Conservation (phyloP, 106 monocot species). For the Allium cepa region DNA sequence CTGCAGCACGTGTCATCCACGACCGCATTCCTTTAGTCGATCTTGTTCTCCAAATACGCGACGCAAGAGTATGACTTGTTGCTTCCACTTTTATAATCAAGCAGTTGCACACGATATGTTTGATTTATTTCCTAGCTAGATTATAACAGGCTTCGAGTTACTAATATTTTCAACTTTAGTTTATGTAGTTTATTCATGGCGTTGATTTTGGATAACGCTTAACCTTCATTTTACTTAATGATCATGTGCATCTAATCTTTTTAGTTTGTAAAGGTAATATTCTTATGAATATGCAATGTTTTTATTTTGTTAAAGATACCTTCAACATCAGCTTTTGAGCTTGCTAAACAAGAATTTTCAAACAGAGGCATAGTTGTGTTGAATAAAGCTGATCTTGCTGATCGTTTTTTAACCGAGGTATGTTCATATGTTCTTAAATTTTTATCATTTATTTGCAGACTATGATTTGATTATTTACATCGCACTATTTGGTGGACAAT, state of each 20-base stretch:
- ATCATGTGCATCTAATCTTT: not conserved
- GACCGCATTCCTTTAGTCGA: constrained; percentile 13
- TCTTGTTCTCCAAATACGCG: constrained; percentile 12
- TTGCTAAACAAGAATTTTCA: constrained; percentile 11
- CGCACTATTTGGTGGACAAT: not conserved
- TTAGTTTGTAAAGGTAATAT: not conserved
- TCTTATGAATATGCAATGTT: not conserved
- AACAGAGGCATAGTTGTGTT: constrained; percentile 42
- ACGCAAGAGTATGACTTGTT: constrained; percentile 11
- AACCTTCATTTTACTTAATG: not conserved
- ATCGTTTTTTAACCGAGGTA: constrained; percentile 49
- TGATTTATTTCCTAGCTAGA: constrained; percentile 1
- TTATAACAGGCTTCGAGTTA: too few species aligned
- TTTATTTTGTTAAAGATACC: constrained; percentile 41
- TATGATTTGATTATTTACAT: too few species aligned
- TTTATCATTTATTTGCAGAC: too few species aligned
- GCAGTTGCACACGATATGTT: not conserved
- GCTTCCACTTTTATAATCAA: not conserved
- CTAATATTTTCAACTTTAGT: too few species aligned
- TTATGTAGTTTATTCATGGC: too few species aligned
- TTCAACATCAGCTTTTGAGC: constrained; percentile 37
- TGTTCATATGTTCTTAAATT: not conserved
- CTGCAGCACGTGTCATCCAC: constrained; percentile 10
- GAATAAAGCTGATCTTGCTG: constrained; percentile 72
- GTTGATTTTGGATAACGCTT: not conserved